A percentile compares a stretch with the other conserved stretches of the same genome.
These are phyloP conservation scores for Phlebiopsis flavidoalba DNA, from an alignment of 768 basidiomycete species.

Conservation along the genomic window DNA sequence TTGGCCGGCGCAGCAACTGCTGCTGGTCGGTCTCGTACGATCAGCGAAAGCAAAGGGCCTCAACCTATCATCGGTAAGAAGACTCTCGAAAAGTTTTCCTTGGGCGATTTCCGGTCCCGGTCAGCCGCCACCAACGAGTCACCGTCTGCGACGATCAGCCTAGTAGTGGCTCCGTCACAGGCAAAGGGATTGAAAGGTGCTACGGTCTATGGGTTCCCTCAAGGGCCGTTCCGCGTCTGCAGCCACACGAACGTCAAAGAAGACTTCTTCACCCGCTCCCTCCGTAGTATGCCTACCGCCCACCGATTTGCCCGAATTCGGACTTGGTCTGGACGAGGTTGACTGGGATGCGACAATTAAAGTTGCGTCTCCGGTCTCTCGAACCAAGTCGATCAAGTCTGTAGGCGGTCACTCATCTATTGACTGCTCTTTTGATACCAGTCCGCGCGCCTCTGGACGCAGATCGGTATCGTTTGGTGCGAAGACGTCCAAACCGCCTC, in stretches of 20 bases:
- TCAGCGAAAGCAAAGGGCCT: conserved; percentile 27
- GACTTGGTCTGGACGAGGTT: conserved; percentile 32
- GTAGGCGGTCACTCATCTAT: conserved; percentile 26
- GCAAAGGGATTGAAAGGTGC: conserved; percentile 62
- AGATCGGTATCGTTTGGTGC: conserved; percentile 66
- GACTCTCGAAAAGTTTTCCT: conserved; percentile 65
- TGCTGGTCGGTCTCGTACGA: conserved; percentile 21
- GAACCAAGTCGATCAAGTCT: conserved; percentile 18
- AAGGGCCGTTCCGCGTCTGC: conserved; percentile 44
- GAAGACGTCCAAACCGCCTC: background rate
- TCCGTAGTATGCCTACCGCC: conserved; percentile 10
- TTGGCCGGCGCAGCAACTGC: conserved; percentile 40
- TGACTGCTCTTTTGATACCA: conserved; percentile 26
- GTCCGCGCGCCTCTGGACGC: conserved; percentile 48
- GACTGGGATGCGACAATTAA: conserved; percentile 39
- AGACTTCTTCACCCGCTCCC: conserved; percentile 25
- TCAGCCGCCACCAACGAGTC: conserved; percentile 35
- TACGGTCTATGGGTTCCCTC: conserved; percentile 79
- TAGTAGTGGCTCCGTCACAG: conserved; percentile 26
- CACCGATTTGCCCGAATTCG: conserved; percentile 11
- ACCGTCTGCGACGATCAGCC: conserved; percentile 24
- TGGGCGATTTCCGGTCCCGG: conserved; percentile 46
- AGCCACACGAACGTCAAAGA: conserved; percentile 20
- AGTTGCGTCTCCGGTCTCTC: conserved; percentile 13
- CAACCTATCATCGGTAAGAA: conserved; percentile 51